phyloP scores from a whole-genome alignment of 352 stramenopile species.

The Phytopythium ostracodes region DNA sequence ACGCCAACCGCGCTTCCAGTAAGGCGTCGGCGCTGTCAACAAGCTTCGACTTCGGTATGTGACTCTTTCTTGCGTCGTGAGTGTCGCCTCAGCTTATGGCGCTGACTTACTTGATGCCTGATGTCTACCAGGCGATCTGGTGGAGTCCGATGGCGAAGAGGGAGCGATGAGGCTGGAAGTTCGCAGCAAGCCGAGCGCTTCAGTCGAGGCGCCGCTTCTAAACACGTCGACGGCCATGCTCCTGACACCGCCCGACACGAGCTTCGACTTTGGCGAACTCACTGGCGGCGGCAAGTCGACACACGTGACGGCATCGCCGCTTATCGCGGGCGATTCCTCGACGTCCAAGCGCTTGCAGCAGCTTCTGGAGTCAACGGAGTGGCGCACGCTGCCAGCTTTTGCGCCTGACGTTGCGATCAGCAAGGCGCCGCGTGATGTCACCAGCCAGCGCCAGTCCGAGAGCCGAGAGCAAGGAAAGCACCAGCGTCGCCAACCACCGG shows the following conservation, averaged over 20 bases:
- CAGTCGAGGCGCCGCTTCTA: neutral
- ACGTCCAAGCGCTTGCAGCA: conserved; percentile 43
- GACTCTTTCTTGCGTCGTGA: too few relatives aligned
- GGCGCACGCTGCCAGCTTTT: conserved; percentile 13
- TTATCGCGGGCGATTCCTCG: conserved; percentile 13
- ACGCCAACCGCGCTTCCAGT: neutral
- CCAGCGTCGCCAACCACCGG: neutral
- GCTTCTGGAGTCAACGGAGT: conserved; percentile 71
- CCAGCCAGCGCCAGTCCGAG: neutral
- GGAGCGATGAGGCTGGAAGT: neutral
- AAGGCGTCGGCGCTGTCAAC: neutral
- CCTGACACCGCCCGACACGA: neutral
- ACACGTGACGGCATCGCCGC: neutral
- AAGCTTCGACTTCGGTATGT: conserved; percentile 59
- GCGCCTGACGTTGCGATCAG: neutral
- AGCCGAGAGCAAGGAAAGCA: too few relatives aligned
- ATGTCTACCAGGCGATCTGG: conserved; percentile 26
- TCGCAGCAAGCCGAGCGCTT: neutral
- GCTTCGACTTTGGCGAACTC: conserved; percentile 2
- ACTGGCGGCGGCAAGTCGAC: neutral
- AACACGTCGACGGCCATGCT: neutral
- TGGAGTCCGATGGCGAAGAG: conserved; percentile 18
- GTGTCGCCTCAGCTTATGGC: neutral
- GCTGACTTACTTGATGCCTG: neutral
- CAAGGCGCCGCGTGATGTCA: too few relatives aligned